Conservation (phyloP, 148 eudicot species). For the Rhododendron molle region DNA sequence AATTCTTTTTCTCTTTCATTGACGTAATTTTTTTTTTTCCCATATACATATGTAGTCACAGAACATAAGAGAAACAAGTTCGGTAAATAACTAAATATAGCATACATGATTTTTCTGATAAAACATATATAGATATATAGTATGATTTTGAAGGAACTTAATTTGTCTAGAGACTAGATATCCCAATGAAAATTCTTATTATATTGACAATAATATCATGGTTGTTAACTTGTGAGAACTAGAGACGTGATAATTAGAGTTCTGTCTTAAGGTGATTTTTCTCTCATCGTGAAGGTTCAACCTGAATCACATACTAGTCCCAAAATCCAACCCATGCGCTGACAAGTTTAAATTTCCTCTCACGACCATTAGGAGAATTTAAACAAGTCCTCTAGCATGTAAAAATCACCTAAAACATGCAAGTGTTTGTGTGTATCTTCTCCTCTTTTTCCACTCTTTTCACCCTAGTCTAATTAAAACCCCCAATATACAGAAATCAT, state of each 20-base stretch:
- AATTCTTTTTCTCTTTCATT: not conserved
- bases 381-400: not conserved
- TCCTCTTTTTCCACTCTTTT: not conserved
- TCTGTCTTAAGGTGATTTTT: too few relatives aligned
- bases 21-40: not conserved
- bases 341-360: not conserved
- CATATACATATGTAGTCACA: not conserved
- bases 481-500: not conserved
- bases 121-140: not conserved
- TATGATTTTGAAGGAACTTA: not conserved
- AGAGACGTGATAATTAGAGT: too few relatives aligned
- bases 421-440: not conserved
- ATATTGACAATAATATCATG: not conserved
- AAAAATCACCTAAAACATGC: not conserved
- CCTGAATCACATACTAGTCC: too few relatives aligned
- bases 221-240: not conserved
- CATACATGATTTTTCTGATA: too few relatives aligned
- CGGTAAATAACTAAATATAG: not conserved
- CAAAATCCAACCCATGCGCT: not conserved
- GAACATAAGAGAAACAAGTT: not conserved
- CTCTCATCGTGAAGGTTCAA: not conserved
- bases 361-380: not conserved
- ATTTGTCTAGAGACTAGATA: not conserved
- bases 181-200: not conserved
- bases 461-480: not conserved